Evolutionary conservation across 208 protist genomes (phyloP), one percentile per base, ranked within the genome.

Genomic region (Endotrypanum monterogeii): DNA sequence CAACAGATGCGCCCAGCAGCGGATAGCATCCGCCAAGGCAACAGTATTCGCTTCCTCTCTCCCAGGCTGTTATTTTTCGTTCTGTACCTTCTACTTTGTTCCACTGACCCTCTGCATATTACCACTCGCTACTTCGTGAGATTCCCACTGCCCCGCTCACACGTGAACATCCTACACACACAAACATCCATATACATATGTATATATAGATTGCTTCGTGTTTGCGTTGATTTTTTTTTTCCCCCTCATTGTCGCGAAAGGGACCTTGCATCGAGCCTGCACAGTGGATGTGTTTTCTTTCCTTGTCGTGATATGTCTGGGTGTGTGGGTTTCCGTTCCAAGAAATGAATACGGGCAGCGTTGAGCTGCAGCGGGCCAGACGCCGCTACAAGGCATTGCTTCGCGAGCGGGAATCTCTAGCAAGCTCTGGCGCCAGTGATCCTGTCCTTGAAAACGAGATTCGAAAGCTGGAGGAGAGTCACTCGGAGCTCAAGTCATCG

Each of bases 361-460:
- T 25, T 32, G 80, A 67, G 55, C 70, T 74, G 44, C 84, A 63
- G 66, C 69, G 70, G 41, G 87, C 87, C 18, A 74, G 79, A n/a
- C 72, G 85, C 12, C 88, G 91, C 41, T 88, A 90, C 74, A 89
- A 87, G n/a, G 71, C 81, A 1, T 72, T 95, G 28, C 51, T 86
- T 32, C 70, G 87, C 39, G 85, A 93, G 48, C 79, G 71, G 39
- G 46, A 80, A 9, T 52, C 58, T 8, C 73, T 91, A 35, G 61
- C 63, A 16, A n/a, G 56, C 25, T 71, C 73, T 35, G 80, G 76
- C 12, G 23, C 67, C 12, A 67, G 28, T 1, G 87, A 92, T 72
- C 67, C 72, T 14, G 16, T 73, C 11, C 23, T 89, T 6, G 67
- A 73, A 14, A 48, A 62, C 5, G 82, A 89, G 52, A 73, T 93